A percentile compares a stretch with the other conserved stretches of the same genome.
Conservation (phyloP, 805 yeast species). For the Kockiozyma suomiensis region DNA sequence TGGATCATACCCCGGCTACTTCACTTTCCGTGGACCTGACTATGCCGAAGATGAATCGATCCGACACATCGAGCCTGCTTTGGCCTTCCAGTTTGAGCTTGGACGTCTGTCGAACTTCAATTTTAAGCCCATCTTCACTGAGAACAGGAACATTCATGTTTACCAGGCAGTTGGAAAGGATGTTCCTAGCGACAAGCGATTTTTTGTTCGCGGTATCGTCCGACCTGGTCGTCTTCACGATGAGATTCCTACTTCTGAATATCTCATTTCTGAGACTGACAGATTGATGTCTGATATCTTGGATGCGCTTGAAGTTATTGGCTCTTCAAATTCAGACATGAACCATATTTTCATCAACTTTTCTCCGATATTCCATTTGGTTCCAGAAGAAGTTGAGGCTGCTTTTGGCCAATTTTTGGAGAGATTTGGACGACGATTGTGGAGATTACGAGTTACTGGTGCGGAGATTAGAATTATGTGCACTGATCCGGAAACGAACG, state of each 20-base stretch:
- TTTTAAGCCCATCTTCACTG: constrained; percentile 92
- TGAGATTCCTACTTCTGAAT: constrained; percentile 90
- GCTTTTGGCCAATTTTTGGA: constrained; percentile 98
- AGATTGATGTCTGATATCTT: constrained; percentile 93
- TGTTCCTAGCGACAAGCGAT: constrained; percentile 90
- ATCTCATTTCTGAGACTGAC: constrained; percentile 93
- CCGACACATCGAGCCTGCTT: constrained; percentile 97
- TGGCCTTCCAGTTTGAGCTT: constrained; percentile 95
- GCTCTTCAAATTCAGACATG: constrained; percentile 91
- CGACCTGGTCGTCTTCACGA: constrained; percentile 94
- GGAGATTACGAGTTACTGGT: constrained; percentile 95
- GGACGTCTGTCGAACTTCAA: constrained; percentile 93
- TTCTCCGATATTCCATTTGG: constrained; percentile 90
- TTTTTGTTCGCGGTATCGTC: constrained; percentile 94
- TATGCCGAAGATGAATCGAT: constrained; percentile 87
- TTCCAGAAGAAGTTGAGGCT: constrained; percentile 94
- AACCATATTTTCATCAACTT: constrained; percentile 97
- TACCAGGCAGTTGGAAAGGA: constrained; percentile 96
- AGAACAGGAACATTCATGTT: constrained; percentile 95
- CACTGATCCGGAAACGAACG: constrained; percentile 82
- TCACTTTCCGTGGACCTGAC: constrained; percentile 88
- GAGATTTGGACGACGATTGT: constrained; percentile 93
- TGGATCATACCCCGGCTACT: constrained; percentile 92
- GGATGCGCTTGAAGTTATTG: constrained; percentile 92
- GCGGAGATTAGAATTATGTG: constrained; percentile 97